Base-by-base conservation (phyloP, 2,329 filamentous ascomycete species). In the Pyrenophora graminea region DNA sequence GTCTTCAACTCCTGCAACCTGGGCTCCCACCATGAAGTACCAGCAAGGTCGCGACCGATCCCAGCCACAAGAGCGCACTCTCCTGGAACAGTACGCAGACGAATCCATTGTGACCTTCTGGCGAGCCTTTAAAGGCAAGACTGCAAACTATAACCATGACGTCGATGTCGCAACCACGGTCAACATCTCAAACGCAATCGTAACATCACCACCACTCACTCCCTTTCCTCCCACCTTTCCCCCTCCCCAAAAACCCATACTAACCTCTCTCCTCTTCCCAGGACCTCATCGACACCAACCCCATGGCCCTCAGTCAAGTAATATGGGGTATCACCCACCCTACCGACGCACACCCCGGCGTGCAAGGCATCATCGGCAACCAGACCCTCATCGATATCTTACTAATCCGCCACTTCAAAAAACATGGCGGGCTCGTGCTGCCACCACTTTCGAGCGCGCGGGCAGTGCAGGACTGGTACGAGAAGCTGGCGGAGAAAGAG, bases 381-480 rank as follows among this genome's bases (percentile, higher is more conserved):
- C 12, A 8, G 1, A 42, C 40, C 1, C 37, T 60, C 21, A 21
- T 56, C 3, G 48, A 47, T 2, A 45, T 60, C 0, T 45, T 60
- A 0, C 23, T 60, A 1, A 37, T 60, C 7, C 52, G 41, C 9
- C 55, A 60, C 10, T 58, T 51, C 43, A 54, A 54, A 34, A 44
- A 48, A n/a, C 42, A 49, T 17, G 58, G 52, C 6, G 58, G 55
- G 8, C 43, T 56, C 1, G 23, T 56, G 6, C 34, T 60, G 2
- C 55, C 58, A 2, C 46, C 51, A 0, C 46, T 60, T 2, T 10
- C 30, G 15, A 51, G 39, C 4, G 51, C 43, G 0, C 42, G 51
- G 6, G 7, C 19, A 3, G 21, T 46, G 37, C 39, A 56, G 34
- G 42, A 45, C 3, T 12, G 10, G 1, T 32, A 45, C 3, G 38